Conservation (phyloP, 2,329 filamentous ascomycete genomes). For the Xylariaceae sp. region DNA sequence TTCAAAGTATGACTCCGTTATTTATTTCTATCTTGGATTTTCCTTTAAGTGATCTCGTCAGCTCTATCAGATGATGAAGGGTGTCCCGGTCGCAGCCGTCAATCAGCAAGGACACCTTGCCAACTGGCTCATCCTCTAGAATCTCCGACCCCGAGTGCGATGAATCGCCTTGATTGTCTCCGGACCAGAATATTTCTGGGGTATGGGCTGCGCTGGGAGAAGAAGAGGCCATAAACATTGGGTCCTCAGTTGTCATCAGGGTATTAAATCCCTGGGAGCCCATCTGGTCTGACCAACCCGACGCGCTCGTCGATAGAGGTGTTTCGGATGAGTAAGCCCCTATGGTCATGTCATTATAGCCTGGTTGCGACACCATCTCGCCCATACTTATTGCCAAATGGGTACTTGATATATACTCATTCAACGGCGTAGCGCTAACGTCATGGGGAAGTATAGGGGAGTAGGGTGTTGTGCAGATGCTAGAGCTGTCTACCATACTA, state of each 20-base stretch:
- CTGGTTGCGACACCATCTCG: too few species aligned
- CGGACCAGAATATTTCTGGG: neutral
- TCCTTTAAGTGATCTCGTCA: slow-evolving; percentile 8
- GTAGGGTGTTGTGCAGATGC: too few species aligned
- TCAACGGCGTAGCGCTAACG: too few species aligned
- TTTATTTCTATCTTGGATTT: slow-evolving; percentile 14
- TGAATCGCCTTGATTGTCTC: neutral
- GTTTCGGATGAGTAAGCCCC: too few species aligned
- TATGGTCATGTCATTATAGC: too few species aligned
- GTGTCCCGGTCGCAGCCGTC: slow-evolving; percentile 13
- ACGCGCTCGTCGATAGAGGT: too few species aligned
- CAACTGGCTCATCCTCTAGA: slow-evolving; percentile 1
- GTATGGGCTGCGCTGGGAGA: neutral
- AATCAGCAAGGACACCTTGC: slow-evolving; percentile 11
- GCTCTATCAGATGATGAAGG: slow-evolving; percentile 9
- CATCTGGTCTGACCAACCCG: neutral
- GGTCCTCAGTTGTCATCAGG: neutral
- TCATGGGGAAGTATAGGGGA: too few species aligned
- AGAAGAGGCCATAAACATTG: neutral
- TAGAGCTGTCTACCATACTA: too few species aligned
- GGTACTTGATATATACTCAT: too few species aligned
- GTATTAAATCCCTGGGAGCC: neutral
- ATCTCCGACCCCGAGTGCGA: neutral
- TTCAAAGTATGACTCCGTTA: slow-evolving; percentile 22
- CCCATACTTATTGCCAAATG: too few species aligned